Conservation (phyloP, 352 stramenopile genomes). For the Globisporangium paddicum region DNA sequence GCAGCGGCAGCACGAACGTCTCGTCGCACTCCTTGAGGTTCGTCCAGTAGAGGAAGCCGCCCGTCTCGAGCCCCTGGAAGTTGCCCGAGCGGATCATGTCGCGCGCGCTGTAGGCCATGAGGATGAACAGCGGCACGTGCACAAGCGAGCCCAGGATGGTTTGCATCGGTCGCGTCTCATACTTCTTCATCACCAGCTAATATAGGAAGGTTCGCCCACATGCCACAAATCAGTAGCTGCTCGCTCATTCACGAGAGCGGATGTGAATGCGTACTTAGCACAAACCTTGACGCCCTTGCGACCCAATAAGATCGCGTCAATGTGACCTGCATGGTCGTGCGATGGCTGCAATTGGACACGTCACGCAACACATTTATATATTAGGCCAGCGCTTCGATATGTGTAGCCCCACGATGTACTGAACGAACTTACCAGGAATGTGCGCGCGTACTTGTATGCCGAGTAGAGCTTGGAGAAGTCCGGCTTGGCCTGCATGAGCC, state of each 20-base stretch:
- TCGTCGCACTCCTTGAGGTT: constrained; percentile 63
- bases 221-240: background rate
- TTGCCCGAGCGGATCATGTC: constrained; percentile 74
- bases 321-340: constrained; percentile 35
- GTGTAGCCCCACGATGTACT: too few relatives aligned
- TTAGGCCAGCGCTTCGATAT: too few relatives aligned
- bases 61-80: constrained; percentile 51
- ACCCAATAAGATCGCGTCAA: constrained; percentile 44
- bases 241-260: background rate
- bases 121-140: constrained; percentile 66
- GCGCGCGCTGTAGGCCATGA: constrained; percentile 71
- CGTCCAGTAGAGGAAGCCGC: constrained; percentile 57
- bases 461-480: constrained; percentile 69
- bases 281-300: constrained; percentile 40
- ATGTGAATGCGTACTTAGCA: too few relatives aligned
- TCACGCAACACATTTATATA: too few relatives aligned
- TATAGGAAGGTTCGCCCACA: too few relatives aligned
- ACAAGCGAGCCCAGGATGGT: constrained; percentile 58
- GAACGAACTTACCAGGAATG: constrained; percentile 40
- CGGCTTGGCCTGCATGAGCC: constrained; percentile 45
- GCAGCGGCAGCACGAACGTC: constrained; percentile 50
- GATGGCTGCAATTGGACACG: constrained; percentile 22
- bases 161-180: constrained; percentile 64
- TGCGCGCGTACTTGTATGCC: constrained; percentile 68
- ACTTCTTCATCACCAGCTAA: constrained; percentile 70